These are phyloP conservation scores for Berkeleyomyces basicola DNA, from an alignment of 2,329 filamentous ascomycete genomes.

Conservation along the genomic window DNA sequence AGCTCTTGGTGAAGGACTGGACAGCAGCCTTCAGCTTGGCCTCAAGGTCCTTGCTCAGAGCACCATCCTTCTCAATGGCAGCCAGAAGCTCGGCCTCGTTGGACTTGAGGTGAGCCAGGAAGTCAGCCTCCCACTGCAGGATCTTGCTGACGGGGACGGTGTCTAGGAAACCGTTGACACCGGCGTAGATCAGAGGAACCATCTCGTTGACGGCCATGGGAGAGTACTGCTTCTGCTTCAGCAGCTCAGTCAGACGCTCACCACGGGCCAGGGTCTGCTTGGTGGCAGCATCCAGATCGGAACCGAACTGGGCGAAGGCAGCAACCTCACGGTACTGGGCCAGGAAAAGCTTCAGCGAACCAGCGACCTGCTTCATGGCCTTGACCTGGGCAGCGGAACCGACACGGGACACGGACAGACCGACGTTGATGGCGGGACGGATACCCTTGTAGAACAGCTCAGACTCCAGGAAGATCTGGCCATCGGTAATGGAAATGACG, in stretches of 20 bases:
- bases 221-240: constrained; percentile 99
- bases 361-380: constrained; percentile 99
- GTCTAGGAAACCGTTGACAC: constrained; percentile 97
- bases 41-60: constrained; percentile 89
- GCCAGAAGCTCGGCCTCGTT: constrained; percentile 73
- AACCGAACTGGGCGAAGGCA: constrained; percentile 99
- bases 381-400: constrained; percentile 98
- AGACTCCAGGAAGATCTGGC: constrained; percentile 98
- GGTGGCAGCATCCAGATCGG: constrained; percentile 94
- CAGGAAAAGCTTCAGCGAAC: constrained; percentile 99
- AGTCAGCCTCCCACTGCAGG: constrained; percentile 84
- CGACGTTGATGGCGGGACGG: constrained; percentile 99
- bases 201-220: constrained; percentile 99
- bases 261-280: constrained; percentile 97
- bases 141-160: constrained; percentile 78
- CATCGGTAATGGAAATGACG: constrained; percentile 99
- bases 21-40: constrained; percentile 64
- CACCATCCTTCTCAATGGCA: constrained; percentile 88
- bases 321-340: constrained; percentile 99
- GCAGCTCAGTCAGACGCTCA: constrained; percentile 95
- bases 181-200: constrained; percentile 97
- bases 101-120: constrained; percentile 78
- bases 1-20: constrained; percentile 81
- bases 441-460: constrained; percentile 99
- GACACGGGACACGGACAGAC: constrained; percentile 99